Percentiles rank a stretch among this genome's conserved stretches.
phyloP scores from a whole-genome alignment of 768 basidiomycete genomes.

The Rhizopogon vulgaris region DNA sequence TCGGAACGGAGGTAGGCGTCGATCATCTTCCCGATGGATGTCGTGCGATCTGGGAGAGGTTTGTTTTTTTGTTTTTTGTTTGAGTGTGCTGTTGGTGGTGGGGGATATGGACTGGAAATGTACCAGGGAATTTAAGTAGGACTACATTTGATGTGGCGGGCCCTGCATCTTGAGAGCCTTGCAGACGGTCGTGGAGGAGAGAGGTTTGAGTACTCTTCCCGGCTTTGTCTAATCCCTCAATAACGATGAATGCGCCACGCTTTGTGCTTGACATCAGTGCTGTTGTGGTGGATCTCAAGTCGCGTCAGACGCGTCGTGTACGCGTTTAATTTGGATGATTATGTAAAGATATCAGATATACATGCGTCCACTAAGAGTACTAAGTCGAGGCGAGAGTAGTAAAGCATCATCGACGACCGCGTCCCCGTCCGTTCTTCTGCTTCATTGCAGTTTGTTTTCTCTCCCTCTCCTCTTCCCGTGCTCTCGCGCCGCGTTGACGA shows the following conservation, averaged over 20 bases:
- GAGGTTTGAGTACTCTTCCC: constrained; percentile 90
- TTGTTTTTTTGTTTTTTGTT: not conserved
- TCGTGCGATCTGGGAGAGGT: constrained; percentile 67
- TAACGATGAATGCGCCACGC: constrained; percentile 81
- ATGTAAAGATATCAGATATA: not conserved
- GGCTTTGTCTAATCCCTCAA: constrained; percentile 93
- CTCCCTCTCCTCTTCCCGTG: constrained; percentile 74
- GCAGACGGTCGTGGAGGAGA: constrained; percentile 50
- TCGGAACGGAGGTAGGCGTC: constrained; percentile 83
- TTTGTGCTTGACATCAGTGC: constrained; percentile 4
- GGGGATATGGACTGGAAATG: not conserved
- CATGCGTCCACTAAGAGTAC: not conserved
- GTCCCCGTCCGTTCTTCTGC: constrained; percentile 15
- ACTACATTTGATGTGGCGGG: constrained; percentile 29
- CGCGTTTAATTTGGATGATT: not conserved
- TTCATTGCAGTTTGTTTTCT: constrained; percentile 36
- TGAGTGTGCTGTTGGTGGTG: not conserved
- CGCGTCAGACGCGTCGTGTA: not conserved
- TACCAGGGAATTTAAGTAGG: constrained; percentile 88
- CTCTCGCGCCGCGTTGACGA: constrained; percentile 61
- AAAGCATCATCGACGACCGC: constrained; percentile 14
- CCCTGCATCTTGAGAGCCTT: constrained; percentile 15
- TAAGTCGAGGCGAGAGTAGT: too few species aligned
- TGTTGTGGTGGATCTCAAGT: not conserved
- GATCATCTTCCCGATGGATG: constrained; percentile 88